Base-by-base conservation (phyloP, 352 stramenopile species). In the Pythium grandisporangium region DNA sequence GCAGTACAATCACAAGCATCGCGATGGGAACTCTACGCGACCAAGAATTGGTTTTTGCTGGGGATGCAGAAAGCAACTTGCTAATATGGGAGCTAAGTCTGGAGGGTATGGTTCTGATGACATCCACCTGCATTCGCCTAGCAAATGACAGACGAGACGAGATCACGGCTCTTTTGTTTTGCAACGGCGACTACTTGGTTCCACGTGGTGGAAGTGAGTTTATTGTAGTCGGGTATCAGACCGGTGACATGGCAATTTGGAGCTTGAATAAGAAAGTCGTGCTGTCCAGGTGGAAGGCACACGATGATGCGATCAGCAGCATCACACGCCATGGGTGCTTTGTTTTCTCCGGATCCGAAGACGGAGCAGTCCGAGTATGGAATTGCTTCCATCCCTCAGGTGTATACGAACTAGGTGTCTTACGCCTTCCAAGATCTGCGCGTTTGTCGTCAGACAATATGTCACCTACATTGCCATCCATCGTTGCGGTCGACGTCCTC, bases 321-420 rank as follows among this genome's bases (percentile, higher is more conserved):
- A 54, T 90, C n/a, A 52, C 45, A 0, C 41, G 78, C 19, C 72
- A 87, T 33, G 76, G 73, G 3, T 80, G 67, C 33, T 84, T 90
- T 43, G 51, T 90, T n/a, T 84, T 84, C 52, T 85, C 76, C 0
- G 69, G 73, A 14, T 90, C 76, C 1, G 76, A 90, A 12, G 76
- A 90, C 35, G 51, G 52, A 10, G 51, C 67, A 1, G 39, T 90
- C 37, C 55, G 58, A 5, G 79, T 90, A 38, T 90, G 70, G 76
- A 90, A 90, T 40, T 51, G 74, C 19, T 45, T 78, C 12, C 46
- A 70, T 14, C 39, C 66, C 7, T 20, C 48, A 6, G 50, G 70
- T 20, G 52, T 64, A 12, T 90, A 90, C 37, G 68, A 85, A 37
- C 35, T 87, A 3, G 68, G 65, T 5, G 47, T 67, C 8, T 51